Base-by-base conservation (phyloP, 768 basidiomycete species). In the Xerocomellus amylosporus region DNA sequence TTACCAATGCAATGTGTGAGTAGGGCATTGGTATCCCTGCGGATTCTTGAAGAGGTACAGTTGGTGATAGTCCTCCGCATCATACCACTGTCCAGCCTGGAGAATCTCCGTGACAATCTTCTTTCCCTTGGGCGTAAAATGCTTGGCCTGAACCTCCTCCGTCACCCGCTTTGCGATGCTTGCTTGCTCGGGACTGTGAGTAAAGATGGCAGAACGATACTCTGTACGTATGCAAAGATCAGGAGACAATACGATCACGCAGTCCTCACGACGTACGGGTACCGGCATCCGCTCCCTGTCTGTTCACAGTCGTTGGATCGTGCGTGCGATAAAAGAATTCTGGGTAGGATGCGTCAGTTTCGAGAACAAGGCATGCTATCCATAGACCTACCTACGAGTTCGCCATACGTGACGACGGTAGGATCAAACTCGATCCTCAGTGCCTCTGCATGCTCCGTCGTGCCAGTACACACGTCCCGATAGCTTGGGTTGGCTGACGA, bases 271-370 rank as follows among this genome's bases (percentile, higher is more conserved):
- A 80, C 86, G 59, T 64, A 93, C 92, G 93, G 28, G 84, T 83
- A 19, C 94, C 93, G 3, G 64, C 66, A 63, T 96, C 93, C 2
- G 64, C 77, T 28, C 93, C 93, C 68, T 96, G 93, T 14, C 78
- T 74, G 70, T 96, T 86, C 51, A 79, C 64, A 0, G 90, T 90
- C 39, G 93, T 96, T 3, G 95, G 92, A 60, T 97, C 94, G 64
- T 98, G 95, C 0, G 90, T 92, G 43, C 96, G 82, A 71, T 93
- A 96, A 73, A 96, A 96, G 77, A 94, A 95, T 71, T 96, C 93
- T 87, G 68, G 13, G 39, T 85, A 67, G n/a, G 30, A 39, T 1
- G 30, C 36, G 4, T 51, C 49, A 38, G 22, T 20, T 14, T 2
- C 26, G 13, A 44, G 24, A 46, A 28, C 31, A 26, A 26, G 4